These are phyloP conservation scores for Phaeosphaeria sp. DNA, from an alignment of 2,329 filamentous ascomycete species.

Conservation along the genomic window DNA sequence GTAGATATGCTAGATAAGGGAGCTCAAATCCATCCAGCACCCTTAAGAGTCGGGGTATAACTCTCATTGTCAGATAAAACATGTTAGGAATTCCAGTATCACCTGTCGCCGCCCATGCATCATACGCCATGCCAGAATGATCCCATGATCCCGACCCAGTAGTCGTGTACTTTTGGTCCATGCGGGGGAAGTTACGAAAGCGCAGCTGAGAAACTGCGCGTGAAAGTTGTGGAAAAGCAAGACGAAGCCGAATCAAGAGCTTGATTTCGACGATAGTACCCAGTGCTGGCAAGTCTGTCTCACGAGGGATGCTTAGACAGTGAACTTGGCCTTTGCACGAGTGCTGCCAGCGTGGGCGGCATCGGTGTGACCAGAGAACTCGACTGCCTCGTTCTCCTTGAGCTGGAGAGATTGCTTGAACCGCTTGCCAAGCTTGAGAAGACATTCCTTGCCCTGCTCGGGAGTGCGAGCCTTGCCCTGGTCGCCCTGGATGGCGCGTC, in stretches of 20 bases:
- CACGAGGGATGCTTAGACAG: slow-evolving; percentile 65
- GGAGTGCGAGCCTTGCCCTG: slow-evolving; percentile 77
- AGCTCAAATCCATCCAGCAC: slow-evolving; percentile 34
- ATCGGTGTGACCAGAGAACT: slow-evolving; percentile 97
- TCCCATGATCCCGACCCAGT: slow-evolving; percentile 36
- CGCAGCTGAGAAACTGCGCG: slow-evolving; percentile 13
- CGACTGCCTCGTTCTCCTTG: slow-evolving; percentile 76
- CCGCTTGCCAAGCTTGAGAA: slow-evolving; percentile 81
- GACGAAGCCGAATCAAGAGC: background rate
- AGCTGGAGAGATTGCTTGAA: slow-evolving; percentile 94
- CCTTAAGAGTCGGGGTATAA: slow-evolving; percentile 29
- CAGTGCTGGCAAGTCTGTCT: slow-evolving; percentile 4
- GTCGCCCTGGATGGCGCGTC: slow-evolving; percentile 78
- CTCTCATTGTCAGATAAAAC: slow-evolving; percentile 33
- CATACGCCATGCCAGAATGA: slow-evolving; percentile 46
- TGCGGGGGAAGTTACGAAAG: slow-evolving; percentile 29
- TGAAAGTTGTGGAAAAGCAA: background rate
- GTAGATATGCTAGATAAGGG: slow-evolving; percentile 36
- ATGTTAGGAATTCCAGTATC: slow-evolving; percentile 37
- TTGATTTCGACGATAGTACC: slow-evolving; percentile 1
- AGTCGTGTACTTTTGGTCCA: slow-evolving; percentile 33
- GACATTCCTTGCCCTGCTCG: slow-evolving; percentile 84
- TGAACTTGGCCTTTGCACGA: slow-evolving; percentile 92
- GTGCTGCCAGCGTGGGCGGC: slow-evolving; percentile 92
- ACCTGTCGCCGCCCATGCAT: slow-evolving; percentile 45